phyloP scores from a whole-genome alignment of 1,139 yeast species.

The Saccharomyces hybrid region DNA sequence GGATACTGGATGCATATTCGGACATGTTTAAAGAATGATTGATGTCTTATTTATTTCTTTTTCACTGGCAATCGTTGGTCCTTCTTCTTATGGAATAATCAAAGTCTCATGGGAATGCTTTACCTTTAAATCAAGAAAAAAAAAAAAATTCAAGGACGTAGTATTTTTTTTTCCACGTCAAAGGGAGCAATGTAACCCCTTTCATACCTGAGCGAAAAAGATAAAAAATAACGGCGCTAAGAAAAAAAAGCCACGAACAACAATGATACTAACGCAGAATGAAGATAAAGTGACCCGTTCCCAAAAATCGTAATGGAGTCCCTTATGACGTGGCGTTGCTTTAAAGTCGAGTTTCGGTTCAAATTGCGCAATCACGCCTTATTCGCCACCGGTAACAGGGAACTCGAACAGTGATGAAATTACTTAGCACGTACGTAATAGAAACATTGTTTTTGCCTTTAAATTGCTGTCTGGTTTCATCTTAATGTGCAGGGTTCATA shows the following conservation, averaged over 20 bases:
- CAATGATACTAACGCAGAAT: too few relatives aligned
- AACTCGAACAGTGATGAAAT: too few relatives aligned
- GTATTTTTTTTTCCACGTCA: background rate
- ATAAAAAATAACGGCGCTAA: background rate
- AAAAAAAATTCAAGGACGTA: background rate
- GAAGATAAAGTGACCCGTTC: too few relatives aligned
- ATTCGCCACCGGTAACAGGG: too few relatives aligned
- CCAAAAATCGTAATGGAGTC: too few relatives aligned
- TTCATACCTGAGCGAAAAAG: background rate
- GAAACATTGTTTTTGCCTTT: too few relatives aligned
- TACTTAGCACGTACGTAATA: too few relatives aligned
- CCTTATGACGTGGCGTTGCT: too few relatives aligned
- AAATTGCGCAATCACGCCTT: too few relatives aligned
- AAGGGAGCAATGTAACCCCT: background rate
- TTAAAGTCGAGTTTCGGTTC: too few relatives aligned
- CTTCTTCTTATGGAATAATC: background rate
- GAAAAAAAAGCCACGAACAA: background rate
- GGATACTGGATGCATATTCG: constrained; percentile 20
- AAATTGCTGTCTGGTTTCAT: too few relatives aligned
- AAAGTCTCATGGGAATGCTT: background rate
- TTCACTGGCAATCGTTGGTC: background rate
- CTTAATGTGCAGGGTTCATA: too few relatives aligned
- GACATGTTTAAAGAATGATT: constrained; percentile 13
- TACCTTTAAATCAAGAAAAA: background rate
- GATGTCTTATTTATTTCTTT: background rate